Conservation (phyloP, 805 yeast species). For the Teunomyces aglyptinius region DNA sequence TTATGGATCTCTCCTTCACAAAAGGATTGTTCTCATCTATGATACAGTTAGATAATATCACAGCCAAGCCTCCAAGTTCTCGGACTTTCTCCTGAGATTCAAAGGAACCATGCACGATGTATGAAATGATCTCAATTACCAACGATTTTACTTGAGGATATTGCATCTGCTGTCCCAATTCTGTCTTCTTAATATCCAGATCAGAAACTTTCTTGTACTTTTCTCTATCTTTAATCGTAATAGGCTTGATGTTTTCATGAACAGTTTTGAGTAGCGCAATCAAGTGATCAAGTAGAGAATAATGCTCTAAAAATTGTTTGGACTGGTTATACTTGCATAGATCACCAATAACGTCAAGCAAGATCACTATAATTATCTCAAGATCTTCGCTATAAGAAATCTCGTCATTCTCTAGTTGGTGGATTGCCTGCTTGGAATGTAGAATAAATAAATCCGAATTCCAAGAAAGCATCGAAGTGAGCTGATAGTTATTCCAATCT, state of each 20-base stretch:
- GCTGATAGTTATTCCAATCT: conserved; percentile 39
- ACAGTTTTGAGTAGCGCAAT: conserved; percentile 37
- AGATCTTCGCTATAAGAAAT: conserved; percentile 6
- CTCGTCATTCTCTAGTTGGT: background rate
- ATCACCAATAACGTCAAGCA: conserved; percentile 43
- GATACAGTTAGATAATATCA: conserved; percentile 75
- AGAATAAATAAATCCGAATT: conserved; percentile 26
- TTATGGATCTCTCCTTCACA: conserved; percentile 77
- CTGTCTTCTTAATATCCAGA: conserved; percentile 14
- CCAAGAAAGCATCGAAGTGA: conserved; percentile 44
- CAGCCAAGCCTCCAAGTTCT: conserved; percentile 62
- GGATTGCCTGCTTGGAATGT: conserved; percentile 9
- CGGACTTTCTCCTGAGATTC: conserved; percentile 68
- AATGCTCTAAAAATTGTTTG: conserved; percentile 40
- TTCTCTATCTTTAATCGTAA: conserved; percentile 17
- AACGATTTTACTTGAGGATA: conserved; percentile 63
- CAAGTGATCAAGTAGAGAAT: conserved; percentile 34
- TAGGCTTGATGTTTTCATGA: conserved; percentile 35
- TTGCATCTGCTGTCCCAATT: conserved; percentile 4
- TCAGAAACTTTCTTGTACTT: conserved; percentile 6
- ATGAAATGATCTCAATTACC: conserved; percentile 63
- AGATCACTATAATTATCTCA: conserved; percentile 16
- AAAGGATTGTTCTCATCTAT: conserved; percentile 88
- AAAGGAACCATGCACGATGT: conserved; percentile 49
- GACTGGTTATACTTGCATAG: conserved; percentile 40